These are phyloP conservation scores for Boletus huronensis DNA, from an alignment of 768 basidiomycete genomes.

Conservation along the genomic window DNA sequence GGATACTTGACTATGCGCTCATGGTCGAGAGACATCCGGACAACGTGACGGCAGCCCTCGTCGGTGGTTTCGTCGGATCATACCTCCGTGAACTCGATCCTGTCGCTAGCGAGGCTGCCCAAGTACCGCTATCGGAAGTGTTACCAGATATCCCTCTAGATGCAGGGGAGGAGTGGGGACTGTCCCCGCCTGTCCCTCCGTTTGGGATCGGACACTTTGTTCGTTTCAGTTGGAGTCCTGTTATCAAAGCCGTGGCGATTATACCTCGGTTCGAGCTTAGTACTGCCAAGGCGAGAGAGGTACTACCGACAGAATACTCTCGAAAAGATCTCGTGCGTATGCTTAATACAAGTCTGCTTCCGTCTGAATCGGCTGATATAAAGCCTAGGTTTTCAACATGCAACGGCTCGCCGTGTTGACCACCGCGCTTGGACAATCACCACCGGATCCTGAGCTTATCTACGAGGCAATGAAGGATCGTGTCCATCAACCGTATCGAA, in stretches of 20 bases:
- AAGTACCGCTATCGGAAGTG: slow-evolving; percentile 93
- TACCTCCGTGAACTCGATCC: slow-evolving; percentile 89
- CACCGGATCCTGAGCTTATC: slow-evolving; percentile 93
- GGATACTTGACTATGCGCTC: slow-evolving; percentile 91
- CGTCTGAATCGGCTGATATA: background rate
- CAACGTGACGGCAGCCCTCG: slow-evolving; percentile 95
- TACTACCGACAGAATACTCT: slow-evolving; percentile 80
- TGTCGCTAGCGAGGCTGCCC: slow-evolving; percentile 75
- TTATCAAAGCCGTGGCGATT: slow-evolving; percentile 89
- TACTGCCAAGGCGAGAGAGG: slow-evolving; percentile 90
- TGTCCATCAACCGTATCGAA: slow-evolving; percentile 95
- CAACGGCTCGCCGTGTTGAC: slow-evolving; percentile 95
- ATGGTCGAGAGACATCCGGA: slow-evolving; percentile 99
- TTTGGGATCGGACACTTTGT: slow-evolving; percentile 92
- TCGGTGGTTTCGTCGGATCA: slow-evolving; percentile 96
- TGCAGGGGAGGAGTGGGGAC: slow-evolving; percentile 89
- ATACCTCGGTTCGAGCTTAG: slow-evolving; percentile 95
- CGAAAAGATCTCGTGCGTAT: slow-evolving; percentile 78
- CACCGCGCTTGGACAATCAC: slow-evolving; percentile 84
- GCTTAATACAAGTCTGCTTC: background rate
- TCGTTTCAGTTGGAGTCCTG: slow-evolving; percentile 78
- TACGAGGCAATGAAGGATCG: slow-evolving; percentile 99
- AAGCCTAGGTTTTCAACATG: slow-evolving; percentile 86
- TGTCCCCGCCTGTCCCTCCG: slow-evolving; percentile 84
- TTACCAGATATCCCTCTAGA: slow-evolving; percentile 94